Base-by-base conservation (phyloP, 2,329 filamentous ascomycete genomes). In the Cladophialophora chaetospira region DNA sequence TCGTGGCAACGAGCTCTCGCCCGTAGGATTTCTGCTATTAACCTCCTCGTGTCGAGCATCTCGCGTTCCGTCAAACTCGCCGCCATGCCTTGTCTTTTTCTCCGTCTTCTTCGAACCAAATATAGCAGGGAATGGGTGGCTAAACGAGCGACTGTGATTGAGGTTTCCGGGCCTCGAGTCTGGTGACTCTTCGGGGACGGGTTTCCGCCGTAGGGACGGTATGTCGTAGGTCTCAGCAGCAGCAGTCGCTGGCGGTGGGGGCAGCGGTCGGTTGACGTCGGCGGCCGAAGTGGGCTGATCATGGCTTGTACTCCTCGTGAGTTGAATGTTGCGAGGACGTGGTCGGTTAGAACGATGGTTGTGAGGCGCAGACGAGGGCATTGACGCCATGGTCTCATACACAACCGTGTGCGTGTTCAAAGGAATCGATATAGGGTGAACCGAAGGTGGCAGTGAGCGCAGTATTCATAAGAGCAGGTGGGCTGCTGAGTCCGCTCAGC, bases 81-180 rank as follows among this genome's bases (percentile, higher is more conserved):
- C 67, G 63, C 76, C 62, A 53, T 70, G 71, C 66, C 72, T 69
- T 28, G 76, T 71, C 66, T 79, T 80, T 72, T 82, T 85, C 68
- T 84, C 73, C 53, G 72, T 72, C 65, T 75, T 78, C 67, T 75
- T 80, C 61, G 75, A 74, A 28, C 82, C 79, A 68, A 92, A 89
- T 28, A 91, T 73, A 15, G 84, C 86, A 5, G 88, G 87, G 63
- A 93, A 88, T 9, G 89, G 89, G 67, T 93, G 87, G 78, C 89
- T 94, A 76, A 88, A 83, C 53, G 89, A 92, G 53, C 88, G 84
- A 25, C 75, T 74, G 71, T 87, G 84, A 42, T 66, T 64, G 35
- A 61, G 59, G 19, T 62, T 57, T 19, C 60, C n/a, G n/a, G 61
- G 36, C n/a, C 42, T 40, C 4, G 51, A 19, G 31, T 63, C 58